A percentile compares a stretch with the other conserved stretches of the same genome.
Evolutionary conservation across 2,329 filamentous ascomycete species (phyloP).

Genomic region (Zasmidium cellare): DNA sequence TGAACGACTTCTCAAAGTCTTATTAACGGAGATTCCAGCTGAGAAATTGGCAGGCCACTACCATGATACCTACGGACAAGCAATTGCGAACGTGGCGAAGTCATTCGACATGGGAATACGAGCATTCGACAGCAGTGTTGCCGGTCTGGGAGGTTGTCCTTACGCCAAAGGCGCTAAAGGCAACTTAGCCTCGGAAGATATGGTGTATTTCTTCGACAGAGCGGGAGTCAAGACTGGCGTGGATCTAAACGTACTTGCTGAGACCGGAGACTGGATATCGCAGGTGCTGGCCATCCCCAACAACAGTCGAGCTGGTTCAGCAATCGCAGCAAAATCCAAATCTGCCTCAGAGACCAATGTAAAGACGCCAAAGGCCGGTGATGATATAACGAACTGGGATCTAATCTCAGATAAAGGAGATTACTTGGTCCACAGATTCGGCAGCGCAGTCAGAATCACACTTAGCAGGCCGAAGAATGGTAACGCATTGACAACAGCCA

Average conservation of each 20-base stretch:
- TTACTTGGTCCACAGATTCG: slow-evolving; percentile 10
- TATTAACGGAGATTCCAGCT: slow-evolving; percentile 28
- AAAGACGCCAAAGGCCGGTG: background rate
- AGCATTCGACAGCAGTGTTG: slow-evolving; percentile 31
- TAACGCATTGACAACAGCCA: slow-evolving; percentile 20
- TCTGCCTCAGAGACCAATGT: background rate
- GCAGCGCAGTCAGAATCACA: slow-evolving; percentile 17
- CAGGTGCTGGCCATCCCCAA: slow-evolving; percentile 20
- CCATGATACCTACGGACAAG: slow-evolving; percentile 35
- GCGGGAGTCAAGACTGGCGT: slow-evolving; percentile 29
- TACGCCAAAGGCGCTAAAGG: slow-evolving; percentile 31
- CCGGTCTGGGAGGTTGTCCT: slow-evolving; percentile 32
- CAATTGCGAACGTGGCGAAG: slow-evolving; percentile 27
- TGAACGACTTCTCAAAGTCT: slow-evolving; percentile 33
- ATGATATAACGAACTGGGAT: background rate
- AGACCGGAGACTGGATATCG: slow-evolving; percentile 30
- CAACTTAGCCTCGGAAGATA: slow-evolving; percentile 32
- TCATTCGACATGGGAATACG: slow-evolving; percentile 28
- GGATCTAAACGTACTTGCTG: slow-evolving; percentile 22
- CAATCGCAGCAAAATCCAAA: slow-evolving; percentile 15
- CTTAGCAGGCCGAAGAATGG: slow-evolving; percentile 21
- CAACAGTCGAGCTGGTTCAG: slow-evolving; percentile 28
- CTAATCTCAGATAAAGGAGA: slow-evolving; percentile 8
- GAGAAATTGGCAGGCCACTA: slow-evolving; percentile 31
- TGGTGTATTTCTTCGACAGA: slow-evolving; percentile 29